Base-by-base conservation (phyloP, 345 rosid species). In the Microcos paniculata region DNA sequence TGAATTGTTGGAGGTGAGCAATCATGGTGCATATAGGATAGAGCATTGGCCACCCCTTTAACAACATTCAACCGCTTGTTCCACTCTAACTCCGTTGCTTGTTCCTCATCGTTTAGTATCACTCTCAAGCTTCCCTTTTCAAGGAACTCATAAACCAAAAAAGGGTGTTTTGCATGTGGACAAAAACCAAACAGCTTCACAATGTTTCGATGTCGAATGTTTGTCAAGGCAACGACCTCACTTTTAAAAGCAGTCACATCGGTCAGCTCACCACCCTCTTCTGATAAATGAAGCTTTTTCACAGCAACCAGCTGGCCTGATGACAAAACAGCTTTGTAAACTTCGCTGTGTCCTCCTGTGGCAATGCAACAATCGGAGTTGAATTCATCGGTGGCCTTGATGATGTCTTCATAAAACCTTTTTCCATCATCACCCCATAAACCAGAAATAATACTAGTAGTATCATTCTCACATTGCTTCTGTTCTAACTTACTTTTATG, bases 111-210 rank as follows among this genome's bases (percentile, higher is more conserved):
- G 70, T 68, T 66, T 59, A 18, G 8, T 49, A 24, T 65, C 78
- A 45, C 69, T 73, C 15, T 14, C 65, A 82, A 68, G 75, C 85
- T 82, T n/a, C 80, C 85, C 19, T 8, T 79, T 53, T 76, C 73
- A 13, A 82, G 13, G 55, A 38, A 82, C 69, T 82, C 78, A 48
- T 69, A 79, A 15, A 79, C 78, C 71, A 79, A 28, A 40, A 79
- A 71, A 15, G 76, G 19, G 5, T 79, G 68, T 5, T 19, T 45
- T 52, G 23, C 63, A 30, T 26, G 62, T 0, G 62, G 19, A 40
- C 78, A 76, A 23, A 76, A 82, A 15, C 85, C 85, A 33, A 72
- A 42, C 55, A 80, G 51, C 48, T 75, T 79, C 6, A 75, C 82
- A 52, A 79, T 75, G 72, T 79, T 79, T 0, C 79, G 63, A 28